phyloP scores from a whole-genome alignment of 2,329 filamentous ascomycete genomes.

The Xylaria sp. region DNA sequence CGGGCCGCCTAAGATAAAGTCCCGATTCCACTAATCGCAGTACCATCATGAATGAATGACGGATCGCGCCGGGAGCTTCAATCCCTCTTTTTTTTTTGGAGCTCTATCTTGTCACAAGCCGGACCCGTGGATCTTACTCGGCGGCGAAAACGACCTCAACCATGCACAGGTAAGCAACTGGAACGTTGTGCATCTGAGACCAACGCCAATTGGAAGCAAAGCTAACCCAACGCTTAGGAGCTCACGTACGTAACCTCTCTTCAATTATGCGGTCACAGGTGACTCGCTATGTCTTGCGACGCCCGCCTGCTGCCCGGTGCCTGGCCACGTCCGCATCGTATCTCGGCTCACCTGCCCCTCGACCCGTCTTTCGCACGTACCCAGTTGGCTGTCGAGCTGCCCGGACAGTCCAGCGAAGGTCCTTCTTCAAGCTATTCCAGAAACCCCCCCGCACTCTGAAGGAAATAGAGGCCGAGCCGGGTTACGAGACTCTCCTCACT shows the following conservation, averaged over 20 bases:
- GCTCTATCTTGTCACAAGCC: constrained; percentile 25
- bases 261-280: constrained; percentile 53
- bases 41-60: constrained; percentile 30
- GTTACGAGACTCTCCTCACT: constrained; percentile 77
- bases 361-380: constrained; percentile 47
- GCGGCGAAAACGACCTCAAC: constrained; percentile 38
- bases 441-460: constrained; percentile 70
- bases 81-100: constrained; percentile 29
- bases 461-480: constrained; percentile 73
- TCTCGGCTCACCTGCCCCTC: constrained; percentile 32
- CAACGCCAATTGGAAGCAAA: constrained; percentile 28
- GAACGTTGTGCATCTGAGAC: neutral
- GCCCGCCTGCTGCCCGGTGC: constrained; percentile 47
- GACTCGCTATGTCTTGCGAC: constrained; percentile 55
- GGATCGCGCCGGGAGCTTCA: constrained; percentile 38
- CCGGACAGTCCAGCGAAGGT: constrained; percentile 57
- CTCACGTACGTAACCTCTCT: constrained; percentile 44
- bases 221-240: constrained; percentile 43
- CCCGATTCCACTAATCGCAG: constrained; percentile 23
- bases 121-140: constrained; percentile 17
- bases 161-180: constrained; percentile 47
- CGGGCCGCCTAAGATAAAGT: constrained; percentile 27
- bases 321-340: constrained; percentile 32
- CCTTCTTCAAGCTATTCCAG: constrained; percentile 72
- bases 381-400: constrained; percentile 46